phyloP scores from a whole-genome alignment of 2,329 filamentous ascomycete species.

The Fusarium sp. region DNA sequence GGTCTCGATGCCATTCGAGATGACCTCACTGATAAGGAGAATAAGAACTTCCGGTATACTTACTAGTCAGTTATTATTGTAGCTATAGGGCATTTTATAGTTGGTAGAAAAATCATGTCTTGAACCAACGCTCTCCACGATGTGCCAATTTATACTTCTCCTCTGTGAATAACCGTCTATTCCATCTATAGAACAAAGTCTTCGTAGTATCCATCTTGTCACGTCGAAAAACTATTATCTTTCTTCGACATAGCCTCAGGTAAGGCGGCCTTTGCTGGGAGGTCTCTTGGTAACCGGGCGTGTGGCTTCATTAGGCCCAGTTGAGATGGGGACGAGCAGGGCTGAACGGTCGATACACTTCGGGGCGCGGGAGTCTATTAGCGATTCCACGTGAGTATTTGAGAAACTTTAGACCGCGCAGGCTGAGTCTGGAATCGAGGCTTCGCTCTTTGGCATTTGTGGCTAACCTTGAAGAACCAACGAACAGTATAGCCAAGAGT shows the following conservation, averaged over 20 bases:
- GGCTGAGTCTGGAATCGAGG: not conserved
- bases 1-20: not conserved
- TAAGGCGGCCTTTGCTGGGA: not conserved
- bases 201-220: not conserved
- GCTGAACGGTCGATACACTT: too few relatives aligned
- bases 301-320: not conserved
- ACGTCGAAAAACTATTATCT: not conserved
- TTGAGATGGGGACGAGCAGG: not conserved
- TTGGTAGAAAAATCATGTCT: too few relatives aligned
- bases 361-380: not conserved
- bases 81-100: not conserved
- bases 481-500: not conserved
- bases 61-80: not conserved
- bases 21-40: not conserved
- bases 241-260: not conserved
- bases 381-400: not conserved
- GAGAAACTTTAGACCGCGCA: not conserved
- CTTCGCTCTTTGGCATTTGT: not conserved
- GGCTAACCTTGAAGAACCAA: not conserved
- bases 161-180: not conserved
- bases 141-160: too few relatives aligned
- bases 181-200: not conserved
- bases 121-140: too few relatives aligned
- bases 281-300: not conserved
- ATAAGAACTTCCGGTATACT: not conserved